phyloP scores from a whole-genome alignment of 805 yeast species.

The Komagataella populi region DNA sequence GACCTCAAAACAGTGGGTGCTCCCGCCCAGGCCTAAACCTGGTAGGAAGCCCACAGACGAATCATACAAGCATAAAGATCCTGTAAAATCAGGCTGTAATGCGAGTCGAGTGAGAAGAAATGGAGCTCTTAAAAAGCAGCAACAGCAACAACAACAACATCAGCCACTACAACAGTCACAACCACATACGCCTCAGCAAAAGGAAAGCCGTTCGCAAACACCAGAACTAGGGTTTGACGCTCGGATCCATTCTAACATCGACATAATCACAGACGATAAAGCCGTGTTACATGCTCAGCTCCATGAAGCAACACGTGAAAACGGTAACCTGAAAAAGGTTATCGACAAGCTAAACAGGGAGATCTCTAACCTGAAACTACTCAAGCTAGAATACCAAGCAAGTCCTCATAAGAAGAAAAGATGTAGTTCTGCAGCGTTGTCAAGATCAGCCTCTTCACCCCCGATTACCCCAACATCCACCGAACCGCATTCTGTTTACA shows the following conservation, averaged over 20 bases:
- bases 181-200: constrained; percentile 2
- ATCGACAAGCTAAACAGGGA: constrained; percentile 25
- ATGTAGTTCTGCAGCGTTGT: constrained; percentile 1
- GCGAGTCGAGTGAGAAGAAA: neutral
- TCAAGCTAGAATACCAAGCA: constrained; percentile 8
- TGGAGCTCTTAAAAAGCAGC: neutral
- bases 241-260: constrained; percentile 21
- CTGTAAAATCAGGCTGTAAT: neutral
- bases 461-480: constrained; percentile 6
- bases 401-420: neutral
- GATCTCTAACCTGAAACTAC: constrained; percentile 17
- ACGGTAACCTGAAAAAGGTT: constrained; percentile 27
- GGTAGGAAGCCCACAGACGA: constrained; percentile 22
- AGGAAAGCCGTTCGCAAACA: constrained; percentile 1
- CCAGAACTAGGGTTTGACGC: constrained; percentile 11
- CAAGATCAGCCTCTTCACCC: constrained; percentile 8
- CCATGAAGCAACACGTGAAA: constrained; percentile 28
- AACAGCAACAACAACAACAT: constrained; percentile 1
- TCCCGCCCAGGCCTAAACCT: constrained; percentile 45
- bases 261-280: constrained; percentile 16
- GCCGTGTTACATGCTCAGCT: constrained; percentile 21
- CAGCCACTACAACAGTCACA: neutral
- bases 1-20: constrained; percentile 30
- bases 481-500: neutral
- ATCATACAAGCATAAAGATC: constrained; percentile 1